Base-by-base conservation (phyloP, 495 filamentous ascomycete species). In the Cercophora samala region DNA sequence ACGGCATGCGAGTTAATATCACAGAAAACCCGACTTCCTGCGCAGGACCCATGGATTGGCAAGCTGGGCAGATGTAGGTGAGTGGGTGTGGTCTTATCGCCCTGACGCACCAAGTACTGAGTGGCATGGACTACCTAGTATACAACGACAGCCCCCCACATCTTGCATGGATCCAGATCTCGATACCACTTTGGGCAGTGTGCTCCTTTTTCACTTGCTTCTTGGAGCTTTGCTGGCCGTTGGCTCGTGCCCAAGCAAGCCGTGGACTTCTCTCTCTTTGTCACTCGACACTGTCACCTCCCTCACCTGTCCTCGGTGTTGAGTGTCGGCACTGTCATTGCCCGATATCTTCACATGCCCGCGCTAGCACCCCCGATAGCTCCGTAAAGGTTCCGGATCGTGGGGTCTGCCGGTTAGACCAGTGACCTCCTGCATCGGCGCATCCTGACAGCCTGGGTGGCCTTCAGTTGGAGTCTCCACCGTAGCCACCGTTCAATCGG, bases 181-280 rank as follows among this genome's bases (percentile, higher is more conserved):
- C 58, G 68, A 59, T 63, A 19, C 64, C 68, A 67, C 60, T 56
- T 53, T 58, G 66, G 68, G 68, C 68, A 63, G 64, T 58, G 32
- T 64, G n/a, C 42, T 51, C 65, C 64, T 59, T 62, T 37, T 37
- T 24, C 60, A 63, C 65, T 67, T 67, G 32, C 65, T 67, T 58
- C 59, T 67, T 67, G 67, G n/a, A 29, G 68, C 51, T 67, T 56
- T 68, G 58, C 32, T 62, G 63, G 65, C 68, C 65, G 68, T 55
- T 70, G 68, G 68, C 68, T 66, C 62, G 68, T 70, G 68, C 68
- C 32, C 59, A 23, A 24, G 52, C 53, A 23, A 26, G 13, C 1
- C 26, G 8, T 5, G 26, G 26, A 29, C 4, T 8, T 29, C 26
- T 29, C 8, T 8, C 1, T 29, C 8, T 5, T 22, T 18, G 2